Base-by-base conservation (phyloP, 148 eudicot species). In the Spergularia marina region DNA sequence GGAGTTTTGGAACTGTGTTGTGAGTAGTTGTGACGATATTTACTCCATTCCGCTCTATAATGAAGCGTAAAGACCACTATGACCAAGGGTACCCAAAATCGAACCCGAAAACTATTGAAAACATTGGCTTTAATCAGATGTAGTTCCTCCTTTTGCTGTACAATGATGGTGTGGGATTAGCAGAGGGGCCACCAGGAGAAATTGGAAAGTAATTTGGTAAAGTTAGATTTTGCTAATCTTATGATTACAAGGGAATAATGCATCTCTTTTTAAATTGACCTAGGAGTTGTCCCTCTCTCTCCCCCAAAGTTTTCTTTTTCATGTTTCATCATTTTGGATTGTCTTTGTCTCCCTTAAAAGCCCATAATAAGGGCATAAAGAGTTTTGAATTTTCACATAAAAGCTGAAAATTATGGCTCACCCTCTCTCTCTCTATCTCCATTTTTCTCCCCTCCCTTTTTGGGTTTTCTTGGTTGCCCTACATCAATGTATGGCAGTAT, bases 231-330 rank as follows among this genome's bases (percentile, higher is more conserved):
- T 68, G 78, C 68, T 83, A 76, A 76, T 76, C 78, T 79, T 74
- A 79, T 79, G 58, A 79, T 83, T 76, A 73, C 55, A 76, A 60
- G 34, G 59, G 77, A 70, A 65, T 65, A 60, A 72, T 82, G 61
- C 13, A 16, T 79, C 82, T 76, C 80, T 69, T 79, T 76, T 80
- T 76, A 74, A 54, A 76, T 80, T 83, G 83, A 83, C 85, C 79
- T 79, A 55, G 75, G 77, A 71, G 34, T 58, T 59, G 64, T 76
- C 67, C 6, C 72, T 55, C 52, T 34, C 18, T 72, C 18, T 12
- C 68, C 21, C 30, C 36, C 36, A 30, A 30, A 68, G 41, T 74
- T 16, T 44, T 36, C 52, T 17, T 58, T 70, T 51, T 78, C 61
- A 49, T 17, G 57, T 65, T 78, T 70, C 73, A 72, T 76, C 30